Evolutionary conservation across 192 early-diverging fungal species (phyloP).

Genomic region (Rhizophagus clarus): DNA sequence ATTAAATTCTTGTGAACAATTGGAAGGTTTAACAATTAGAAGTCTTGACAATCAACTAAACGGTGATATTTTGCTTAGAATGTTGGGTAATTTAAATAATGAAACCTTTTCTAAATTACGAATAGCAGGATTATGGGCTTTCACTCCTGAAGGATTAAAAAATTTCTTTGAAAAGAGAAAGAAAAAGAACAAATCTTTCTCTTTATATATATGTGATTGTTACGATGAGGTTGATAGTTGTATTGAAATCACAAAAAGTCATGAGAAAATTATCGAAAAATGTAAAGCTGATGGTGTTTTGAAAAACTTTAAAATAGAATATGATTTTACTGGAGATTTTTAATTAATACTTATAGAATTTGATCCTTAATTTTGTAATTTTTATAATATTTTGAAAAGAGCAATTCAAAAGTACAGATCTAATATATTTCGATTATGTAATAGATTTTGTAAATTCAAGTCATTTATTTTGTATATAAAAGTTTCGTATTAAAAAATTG

Average conservation of each 20-base stretch:
- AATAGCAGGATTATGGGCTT: neutral
- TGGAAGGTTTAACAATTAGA: neutral
- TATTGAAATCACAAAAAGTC: neutral
- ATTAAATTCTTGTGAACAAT: neutral
- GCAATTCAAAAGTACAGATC: too few species aligned
- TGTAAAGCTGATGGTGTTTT: neutral
- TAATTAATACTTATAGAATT: neutral
- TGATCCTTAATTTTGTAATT: too few species aligned
- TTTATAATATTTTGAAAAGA: too few species aligned
- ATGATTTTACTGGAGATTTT: neutral
- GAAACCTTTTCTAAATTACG: neutral
- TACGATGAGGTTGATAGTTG: slow-evolving; percentile 1
- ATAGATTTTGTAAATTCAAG: too few species aligned
- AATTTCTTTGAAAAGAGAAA: neutral
- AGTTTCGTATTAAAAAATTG: too few species aligned
- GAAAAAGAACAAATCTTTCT: neutral
- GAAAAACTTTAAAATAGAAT: neutral
- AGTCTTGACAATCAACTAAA: neutral
- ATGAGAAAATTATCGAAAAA: neutral
- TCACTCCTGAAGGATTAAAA: neutral
- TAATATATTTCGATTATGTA: too few species aligned
- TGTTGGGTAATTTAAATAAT: neutral
- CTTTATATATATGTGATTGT: neutral
- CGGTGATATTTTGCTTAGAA: neutral
- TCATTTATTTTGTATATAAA: too few species aligned